phyloP scores from a whole-genome alignment of 169 alveolate genomes.

The Perkinsus olseni region DNA sequence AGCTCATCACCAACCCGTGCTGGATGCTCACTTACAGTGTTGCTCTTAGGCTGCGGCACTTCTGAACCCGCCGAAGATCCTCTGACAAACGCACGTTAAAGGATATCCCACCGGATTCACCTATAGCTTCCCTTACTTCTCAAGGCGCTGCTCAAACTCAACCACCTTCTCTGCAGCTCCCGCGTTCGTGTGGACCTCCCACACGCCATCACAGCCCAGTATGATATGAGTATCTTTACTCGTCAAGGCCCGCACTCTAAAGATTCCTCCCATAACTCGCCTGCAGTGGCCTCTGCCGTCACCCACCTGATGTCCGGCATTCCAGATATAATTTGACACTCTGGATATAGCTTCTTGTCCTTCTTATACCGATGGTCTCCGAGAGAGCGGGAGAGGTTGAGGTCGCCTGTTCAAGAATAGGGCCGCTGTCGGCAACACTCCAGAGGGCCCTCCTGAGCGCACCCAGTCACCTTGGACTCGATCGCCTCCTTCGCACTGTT shows the following conservation, averaged over 20 bases:
- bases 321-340: constrained; percentile 49
- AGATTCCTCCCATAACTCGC: background rate
- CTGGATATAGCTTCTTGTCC: constrained; percentile 27
- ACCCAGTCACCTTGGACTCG: background rate
- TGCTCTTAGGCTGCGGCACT: background rate
- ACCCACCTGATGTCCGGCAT: constrained; percentile 46
- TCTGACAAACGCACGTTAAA: too few relatives aligned
- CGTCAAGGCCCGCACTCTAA: constrained; percentile 15
- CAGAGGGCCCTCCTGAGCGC: background rate
- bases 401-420: constrained; percentile 42
- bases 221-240: constrained; percentile 45
- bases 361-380: constrained; percentile 57
- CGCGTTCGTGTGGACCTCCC: constrained; percentile 37
- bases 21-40: background rate
- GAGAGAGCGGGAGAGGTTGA: constrained; percentile 47
- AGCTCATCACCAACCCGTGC: background rate
- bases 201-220: constrained; percentile 70
- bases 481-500: constrained; percentile 25
- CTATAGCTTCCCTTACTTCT: background rate
- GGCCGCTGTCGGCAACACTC: background rate
- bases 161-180: constrained; percentile 17
- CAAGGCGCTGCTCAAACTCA: background rate
- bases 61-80: background rate
- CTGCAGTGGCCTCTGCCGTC: background rate
- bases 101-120: background rate